These are phyloP conservation scores for Schoenoplectus tabernaemontani DNA, from an alignment of 202 grass and related monocot species.

Conservation along the genomic window DNA sequence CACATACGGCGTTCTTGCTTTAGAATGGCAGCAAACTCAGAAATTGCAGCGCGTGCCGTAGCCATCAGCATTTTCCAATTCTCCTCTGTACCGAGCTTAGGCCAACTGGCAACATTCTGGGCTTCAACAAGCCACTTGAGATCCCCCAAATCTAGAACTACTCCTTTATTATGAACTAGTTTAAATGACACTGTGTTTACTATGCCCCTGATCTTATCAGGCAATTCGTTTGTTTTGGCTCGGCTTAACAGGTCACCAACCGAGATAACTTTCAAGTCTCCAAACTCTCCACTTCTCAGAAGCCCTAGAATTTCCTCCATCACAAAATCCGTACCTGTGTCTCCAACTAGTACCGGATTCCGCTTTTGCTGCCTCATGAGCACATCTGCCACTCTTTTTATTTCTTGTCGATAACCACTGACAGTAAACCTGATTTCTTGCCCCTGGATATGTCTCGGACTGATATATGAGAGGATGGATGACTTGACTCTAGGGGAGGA, in stretches of 20 bases:
- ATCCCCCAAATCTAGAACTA: constrained; percentile 71
- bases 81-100: neutral
- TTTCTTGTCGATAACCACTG: constrained; percentile 39
- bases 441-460: constrained; percentile 32
- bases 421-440: constrained; percentile 13
- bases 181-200: constrained; percentile 25
- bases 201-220: constrained; percentile 37
- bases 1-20: constrained; percentile 44
- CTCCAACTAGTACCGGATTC: constrained; percentile 81
- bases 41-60: constrained; percentile 40
- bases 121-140: constrained; percentile 79
- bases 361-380: constrained; percentile 46
- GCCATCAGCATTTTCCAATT: constrained; percentile 34
- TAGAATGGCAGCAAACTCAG: constrained; percentile 55
- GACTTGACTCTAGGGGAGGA: constrained; percentile 61
- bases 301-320: constrained; percentile 47
- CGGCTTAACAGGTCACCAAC: constrained; percentile 34
- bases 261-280: constrained; percentile 43
- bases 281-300: constrained; percentile 39
- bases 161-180: constrained; percentile 13
- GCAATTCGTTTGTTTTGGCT: constrained; percentile 30
- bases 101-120: neutral
- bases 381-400: constrained; percentile 60
- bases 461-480: constrained; percentile 38
- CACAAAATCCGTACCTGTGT: constrained; percentile 54